Base-by-base conservation (phyloP, 371 early-diverging fungal genomes). In the Circinella minor region DNA sequence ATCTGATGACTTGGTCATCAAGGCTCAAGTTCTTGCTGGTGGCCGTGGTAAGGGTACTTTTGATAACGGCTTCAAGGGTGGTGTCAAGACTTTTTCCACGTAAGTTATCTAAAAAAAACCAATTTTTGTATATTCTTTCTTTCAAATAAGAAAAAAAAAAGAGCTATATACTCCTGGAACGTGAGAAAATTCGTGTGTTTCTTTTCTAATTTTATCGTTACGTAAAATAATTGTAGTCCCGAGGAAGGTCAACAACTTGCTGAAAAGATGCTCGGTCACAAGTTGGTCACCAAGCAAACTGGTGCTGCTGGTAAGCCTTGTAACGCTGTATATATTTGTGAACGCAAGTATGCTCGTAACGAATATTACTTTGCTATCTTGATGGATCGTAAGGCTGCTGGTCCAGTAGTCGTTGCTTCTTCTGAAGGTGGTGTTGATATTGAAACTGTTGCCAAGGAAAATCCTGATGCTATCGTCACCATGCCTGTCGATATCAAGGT, bases 331-430 rank as follows among this genome's bases (percentile, higher is more conserved):
- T 99, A 93, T 81, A 90, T 99, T 72, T 94, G 93, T 73, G 98
- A 99, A 87, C 95, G 97, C 77, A 90, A 95, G 79, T 95, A 94
- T 76, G 93, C 96, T 74, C 94, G 96, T 69, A 92, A 93, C 71
- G 98, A 98, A 86, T 98, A 93, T 89, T 98, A 99, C 90, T 98
- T 99, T 88, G 98, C 99, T 62, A 95, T 99, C 77, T 84, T 98
- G 71, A 92, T 96, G 94, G 99, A 98, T 85, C 96, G 99, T 74
- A 89, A 90, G 79, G 89, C 95, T 67, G 89, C 92, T 80, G 98
- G 98, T 65, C 97, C 98, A 46, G 96, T 96, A 68, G 80, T 99
- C 75, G 95, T 99, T 46, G 97, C 95, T 67, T 96, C 96, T 63
- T 91, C 94, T 62, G 94, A 97, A 87, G 99, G 98, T 77, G 99